These are phyloP conservation scores for Lachnellula suecica DNA, from an alignment of 2,329 filamentous ascomycete genomes.

Conservation along the genomic window DNA sequence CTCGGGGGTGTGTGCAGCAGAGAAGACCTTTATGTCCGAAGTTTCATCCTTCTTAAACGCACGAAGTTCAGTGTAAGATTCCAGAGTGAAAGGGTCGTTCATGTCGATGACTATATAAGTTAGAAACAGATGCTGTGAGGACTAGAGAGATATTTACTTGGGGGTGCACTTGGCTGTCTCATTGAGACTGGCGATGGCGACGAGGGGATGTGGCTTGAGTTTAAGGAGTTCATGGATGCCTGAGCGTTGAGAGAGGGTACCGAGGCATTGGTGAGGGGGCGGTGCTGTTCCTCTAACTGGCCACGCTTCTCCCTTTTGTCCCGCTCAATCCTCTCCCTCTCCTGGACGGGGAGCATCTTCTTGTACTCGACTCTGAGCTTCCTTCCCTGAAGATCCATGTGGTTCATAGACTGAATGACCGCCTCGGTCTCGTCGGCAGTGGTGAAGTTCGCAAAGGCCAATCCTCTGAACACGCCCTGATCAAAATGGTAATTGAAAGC, in stretches of 20 bases:
- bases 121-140: slow-evolving; percentile 12
- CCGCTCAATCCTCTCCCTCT: slow-evolving; percentile 62
- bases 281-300: slow-evolving; percentile 95
- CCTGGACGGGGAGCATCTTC: slow-evolving; percentile 97
- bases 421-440: slow-evolving; percentile 89
- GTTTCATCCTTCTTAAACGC: slow-evolving; percentile 80
- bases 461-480: slow-evolving; percentile 90
- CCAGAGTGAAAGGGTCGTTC: slow-evolving; percentile 84
- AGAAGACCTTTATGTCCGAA: slow-evolving; percentile 82
- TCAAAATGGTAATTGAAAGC: slow-evolving; percentile 99
- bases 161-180: slow-evolving; percentile 16
- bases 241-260: slow-evolving; percentile 71
- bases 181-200: slow-evolving; percentile 33
- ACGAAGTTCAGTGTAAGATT: slow-evolving; percentile 86
- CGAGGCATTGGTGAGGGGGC: slow-evolving; percentile 52
- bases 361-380: slow-evolving; percentile 98
- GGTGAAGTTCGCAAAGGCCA: slow-evolving; percentile 98
- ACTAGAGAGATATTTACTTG: slow-evolving; percentile 17
- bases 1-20: slow-evolving; percentile 73
- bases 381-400: slow-evolving; percentile 90
- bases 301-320: slow-evolving; percentile 52
- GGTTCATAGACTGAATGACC: slow-evolving; percentile 93
- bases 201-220: slow-evolving; percentile 60
- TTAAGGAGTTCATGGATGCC: slow-evolving; percentile 73
- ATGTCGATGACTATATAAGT: slow-evolving; percentile 65